These are phyloP conservation scores for Trichosporon ovoides DNA, from an alignment of 1,284 basidiomycete species.

Conservation along the genomic window DNA sequence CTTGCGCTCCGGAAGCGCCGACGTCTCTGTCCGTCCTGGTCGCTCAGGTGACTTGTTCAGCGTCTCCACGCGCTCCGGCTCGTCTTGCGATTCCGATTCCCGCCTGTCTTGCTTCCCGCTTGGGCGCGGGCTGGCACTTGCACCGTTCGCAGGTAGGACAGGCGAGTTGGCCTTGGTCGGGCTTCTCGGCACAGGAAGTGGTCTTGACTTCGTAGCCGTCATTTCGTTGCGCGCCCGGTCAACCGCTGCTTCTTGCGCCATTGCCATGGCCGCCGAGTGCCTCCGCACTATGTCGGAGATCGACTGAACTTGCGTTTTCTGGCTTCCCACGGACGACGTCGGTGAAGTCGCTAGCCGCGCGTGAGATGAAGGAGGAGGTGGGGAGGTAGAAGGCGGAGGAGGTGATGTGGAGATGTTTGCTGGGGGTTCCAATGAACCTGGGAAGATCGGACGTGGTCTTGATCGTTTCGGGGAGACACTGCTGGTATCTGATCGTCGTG, in stretches of 20 bases:
- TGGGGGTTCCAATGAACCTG: background rate
- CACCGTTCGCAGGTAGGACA: background rate
- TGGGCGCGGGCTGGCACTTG: no score
- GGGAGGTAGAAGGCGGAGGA: background rate
- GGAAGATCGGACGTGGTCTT: constrained; percentile 7
- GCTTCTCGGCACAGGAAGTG: background rate
- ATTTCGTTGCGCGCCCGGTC: constrained; percentile 24
- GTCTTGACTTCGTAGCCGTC: background rate
- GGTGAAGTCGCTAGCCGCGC: constrained; percentile 5
- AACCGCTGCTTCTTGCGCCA: constrained; percentile 25
- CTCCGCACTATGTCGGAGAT: constrained; percentile 50
- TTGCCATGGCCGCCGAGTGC: constrained; percentile 37
- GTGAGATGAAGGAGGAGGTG: constrained; percentile 4
- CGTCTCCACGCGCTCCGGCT: background rate
- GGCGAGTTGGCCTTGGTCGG: background rate
- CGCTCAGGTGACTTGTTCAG: background rate
- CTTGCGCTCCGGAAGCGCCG: no score
- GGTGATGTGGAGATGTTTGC: background rate
- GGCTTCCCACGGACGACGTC: constrained; percentile 2
- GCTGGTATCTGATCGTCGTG: background rate
- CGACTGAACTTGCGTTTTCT: constrained; percentile 19
- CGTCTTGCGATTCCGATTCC: no score
- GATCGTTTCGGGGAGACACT: background rate
- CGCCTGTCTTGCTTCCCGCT: constrained; percentile 1
- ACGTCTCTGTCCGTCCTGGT: background rate